Base-by-base conservation (phyloP, 2,329 filamentous ascomycete species). In the Fusarium floridanum region DNA sequence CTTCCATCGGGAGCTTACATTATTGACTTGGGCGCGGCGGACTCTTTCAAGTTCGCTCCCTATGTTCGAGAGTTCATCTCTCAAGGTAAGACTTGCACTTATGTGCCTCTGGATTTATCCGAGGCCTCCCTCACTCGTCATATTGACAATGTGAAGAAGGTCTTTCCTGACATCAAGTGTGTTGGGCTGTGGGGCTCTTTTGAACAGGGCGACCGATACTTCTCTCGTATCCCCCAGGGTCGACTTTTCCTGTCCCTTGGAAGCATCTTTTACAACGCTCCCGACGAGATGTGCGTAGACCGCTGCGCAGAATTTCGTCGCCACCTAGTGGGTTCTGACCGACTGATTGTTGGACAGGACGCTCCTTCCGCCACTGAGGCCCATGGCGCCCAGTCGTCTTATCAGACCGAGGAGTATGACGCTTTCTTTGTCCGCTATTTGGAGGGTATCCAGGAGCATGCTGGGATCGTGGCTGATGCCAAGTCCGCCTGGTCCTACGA, bases 121-220 rank as follows among this genome's bases (percentile, higher is more conserved):
- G 39, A 43, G 3, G 0, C 8, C 1, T 78, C 75, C 0, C 57
- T 79, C 0, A 7, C 2, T 0, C 39, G 32, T 0, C 76, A 79
- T 1, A n/a, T 79, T 36, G 12, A 53, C 14, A 66, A 61, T 6
- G 67, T 71, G 1, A 71, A 77, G 7, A n/a, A 53, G 0, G 34
- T 8, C 0, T 79, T 76, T 16, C 74, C 75, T 0, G 2, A n/a
- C 0, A 22, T 79, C 9, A 14, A 53, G 0, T 71, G 53, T 6
- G 32, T 72, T 27, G 78, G 74, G 0, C 60, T 79, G 1, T 78
- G 72, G 75, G 78, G 78, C 0, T 70, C 59, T 14, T 78, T 78
- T n/a, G 37, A 75, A 1, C 50, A 79, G 5, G 76, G 72, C 1
- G 73, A 78, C 12, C 17, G 5, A 0, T 77, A 34, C 59, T 78